Evolutionary conservation across 306 rosid genomes (phyloP), one percentile per base, ranked within the genome.

Genomic region (Quercus agrifolia): DNA sequence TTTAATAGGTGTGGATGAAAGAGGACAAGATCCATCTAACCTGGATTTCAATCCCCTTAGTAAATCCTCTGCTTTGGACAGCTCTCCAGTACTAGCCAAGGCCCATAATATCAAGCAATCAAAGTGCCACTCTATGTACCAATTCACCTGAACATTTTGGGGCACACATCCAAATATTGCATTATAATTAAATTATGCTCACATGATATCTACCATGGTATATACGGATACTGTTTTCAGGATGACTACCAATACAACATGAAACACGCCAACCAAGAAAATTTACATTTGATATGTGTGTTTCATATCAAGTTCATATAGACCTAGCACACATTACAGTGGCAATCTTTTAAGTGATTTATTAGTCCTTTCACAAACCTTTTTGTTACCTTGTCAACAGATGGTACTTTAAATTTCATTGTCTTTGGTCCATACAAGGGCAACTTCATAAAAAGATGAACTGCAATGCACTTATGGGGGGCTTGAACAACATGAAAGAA

Each of bases 111-210:
- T 74, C 86, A 94, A 74, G 41, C 89, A 15, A 54, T 92, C 97
- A 75, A 94, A 63, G 80, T 88, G 94, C 97, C 93, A 91, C 84
- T 94, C 97, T 51, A 87, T 0, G 88, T 88, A 82, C 98, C 98
- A 94, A 86, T 87, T 87, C 35, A 80, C 89, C 98, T 94, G 85
- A 77, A 72, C 33, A 52, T 58, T 58, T 54, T 56, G 78, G 19
- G 38, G 21, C 67, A 77, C 66, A 74, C 62, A 74, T 67, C 69
- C 74, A 76, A 17, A 70, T 7, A 70, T 73, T 62, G n/a, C 74
- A 71, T 49, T 57, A 66, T 70, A 67, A 6, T 25, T 14, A 73
- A 54, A 52, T 63, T 79, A 74, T 15, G 38, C n/a, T 74, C 61
- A 27, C n/a, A 5, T 25, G 17, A 58, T 38, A 78, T 56, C 30